Conservation (phyloP, 1,139 yeast species). For the Hansenula lynferdii region DNA sequence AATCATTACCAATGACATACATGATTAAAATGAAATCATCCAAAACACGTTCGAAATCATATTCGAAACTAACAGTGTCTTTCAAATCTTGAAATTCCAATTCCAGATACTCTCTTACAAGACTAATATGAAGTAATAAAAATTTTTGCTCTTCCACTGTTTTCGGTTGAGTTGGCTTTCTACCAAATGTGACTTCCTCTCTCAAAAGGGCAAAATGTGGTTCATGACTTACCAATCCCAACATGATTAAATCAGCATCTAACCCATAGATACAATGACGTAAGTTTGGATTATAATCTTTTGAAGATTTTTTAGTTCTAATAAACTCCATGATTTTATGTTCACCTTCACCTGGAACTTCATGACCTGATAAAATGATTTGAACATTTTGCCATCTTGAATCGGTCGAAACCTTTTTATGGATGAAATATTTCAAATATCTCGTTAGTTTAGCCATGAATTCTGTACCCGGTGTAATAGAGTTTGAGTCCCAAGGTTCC, state of each 20-base stretch:
- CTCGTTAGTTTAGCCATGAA: slow-evolving; percentile 90
- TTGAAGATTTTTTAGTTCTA: slow-evolving; percentile 72
- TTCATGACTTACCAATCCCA: slow-evolving; percentile 95
- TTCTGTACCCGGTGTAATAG: slow-evolving; percentile 98
- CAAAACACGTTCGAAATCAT: slow-evolving; percentile 80
- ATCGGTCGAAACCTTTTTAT: slow-evolving; percentile 85
- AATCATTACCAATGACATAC: slow-evolving; percentile 97
- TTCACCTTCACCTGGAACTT: slow-evolving; percentile 99
- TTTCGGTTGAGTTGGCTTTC: slow-evolving; percentile 40
- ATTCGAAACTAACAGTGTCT: slow-evolving; percentile 60
- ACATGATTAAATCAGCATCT: slow-evolving; percentile 95
- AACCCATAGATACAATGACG: slow-evolving; percentile 96
- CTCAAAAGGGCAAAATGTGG: slow-evolving; percentile 93
- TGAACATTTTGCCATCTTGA: slow-evolving; percentile 87
- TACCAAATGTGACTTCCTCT: slow-evolving; percentile 94
- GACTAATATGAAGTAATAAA: slow-evolving; percentile 74
- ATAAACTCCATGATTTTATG: slow-evolving; percentile 97
- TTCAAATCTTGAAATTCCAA: slow-evolving; percentile 75
- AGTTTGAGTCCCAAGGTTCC: slow-evolving; percentile 84
- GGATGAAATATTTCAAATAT: slow-evolving; percentile 84
- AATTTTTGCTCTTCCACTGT: slow-evolving; percentile 78
- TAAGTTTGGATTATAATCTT: slow-evolving; percentile 75
- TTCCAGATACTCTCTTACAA: slow-evolving; percentile 86
- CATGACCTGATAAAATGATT: slow-evolving; percentile 88
- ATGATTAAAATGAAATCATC: slow-evolving; percentile 92